phyloP scores from a whole-genome alignment of 495 filamentous ascomycete genomes.

The Xanthoparmelia taractica region DNA sequence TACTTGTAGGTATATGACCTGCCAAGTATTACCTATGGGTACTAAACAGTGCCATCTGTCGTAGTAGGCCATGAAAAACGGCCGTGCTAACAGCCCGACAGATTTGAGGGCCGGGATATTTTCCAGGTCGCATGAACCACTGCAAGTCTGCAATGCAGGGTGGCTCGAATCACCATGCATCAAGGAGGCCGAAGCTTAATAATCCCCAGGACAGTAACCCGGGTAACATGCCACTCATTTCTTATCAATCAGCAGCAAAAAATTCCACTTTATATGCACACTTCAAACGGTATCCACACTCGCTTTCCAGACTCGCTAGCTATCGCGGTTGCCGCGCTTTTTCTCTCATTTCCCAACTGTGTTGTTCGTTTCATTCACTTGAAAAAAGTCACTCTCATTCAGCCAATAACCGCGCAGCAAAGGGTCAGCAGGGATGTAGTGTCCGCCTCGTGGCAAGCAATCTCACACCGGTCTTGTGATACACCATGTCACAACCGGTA shows the following conservation, averaged over 20 bases:
- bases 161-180: background rate
- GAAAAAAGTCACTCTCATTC: background rate
- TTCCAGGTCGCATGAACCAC: background rate
- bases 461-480: conserved; percentile 3
- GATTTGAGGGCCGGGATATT: background rate
- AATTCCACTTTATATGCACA: background rate
- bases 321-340: background rate
- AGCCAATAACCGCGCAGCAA: background rate
- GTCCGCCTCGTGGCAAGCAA: background rate
- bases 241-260: background rate
- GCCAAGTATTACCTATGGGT: background rate
- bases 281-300: background rate
- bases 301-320: too few relatives aligned
- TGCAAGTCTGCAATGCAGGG: background rate
- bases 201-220: background rate
- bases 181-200: background rate
- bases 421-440: background rate
- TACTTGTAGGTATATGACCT: background rate
- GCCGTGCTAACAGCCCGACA: background rate
- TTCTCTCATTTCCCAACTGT: background rate
- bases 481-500: background rate
- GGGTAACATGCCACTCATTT: background rate
- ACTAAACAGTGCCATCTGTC: background rate
- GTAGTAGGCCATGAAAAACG: background rate
- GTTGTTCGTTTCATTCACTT: background rate